These are phyloP conservation scores for Penicillium ucsense DNA, from an alignment of 495 filamentous ascomycete genomes.

Conservation along the genomic window DNA sequence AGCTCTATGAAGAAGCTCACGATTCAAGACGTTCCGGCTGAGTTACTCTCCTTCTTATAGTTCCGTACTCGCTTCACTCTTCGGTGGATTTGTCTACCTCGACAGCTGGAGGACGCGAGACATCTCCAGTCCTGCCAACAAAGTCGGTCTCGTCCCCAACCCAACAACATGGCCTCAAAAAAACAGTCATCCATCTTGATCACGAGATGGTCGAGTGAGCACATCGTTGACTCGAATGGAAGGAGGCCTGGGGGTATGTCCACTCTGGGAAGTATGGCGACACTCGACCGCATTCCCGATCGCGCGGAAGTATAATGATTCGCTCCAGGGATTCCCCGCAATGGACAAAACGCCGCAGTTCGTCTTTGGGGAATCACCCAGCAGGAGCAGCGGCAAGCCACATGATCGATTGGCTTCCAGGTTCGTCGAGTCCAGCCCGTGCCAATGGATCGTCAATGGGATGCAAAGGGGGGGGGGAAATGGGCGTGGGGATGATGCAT, in stretches of 20 bases:
- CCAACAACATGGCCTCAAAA: conserved; percentile 9
- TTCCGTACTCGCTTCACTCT: too few species aligned
- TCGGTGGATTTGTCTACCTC: too few species aligned
- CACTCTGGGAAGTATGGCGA: conserved; percentile 4
- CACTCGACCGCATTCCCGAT: conserved; percentile 20
- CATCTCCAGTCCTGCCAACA: too few species aligned
- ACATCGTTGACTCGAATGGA: conserved; percentile 6
- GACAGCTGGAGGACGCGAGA: too few species aligned
- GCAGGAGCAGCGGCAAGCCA: conserved; percentile 2
- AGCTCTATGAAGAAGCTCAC: too few species aligned
- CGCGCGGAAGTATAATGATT: conserved; percentile 16
- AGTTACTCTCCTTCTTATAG: too few species aligned
- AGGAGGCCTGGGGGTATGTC: conserved; percentile 5
- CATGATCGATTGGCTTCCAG: conserved; percentile 9
- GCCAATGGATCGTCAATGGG: too few species aligned
- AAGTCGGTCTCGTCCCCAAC: conserved; percentile 1
- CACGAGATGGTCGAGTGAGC: conserved; percentile 7
- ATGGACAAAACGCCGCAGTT: conserved; percentile 7
- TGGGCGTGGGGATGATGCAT: too few species aligned
- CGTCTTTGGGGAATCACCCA: conserved; percentile 3
- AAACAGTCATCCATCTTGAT: conserved; percentile 7
- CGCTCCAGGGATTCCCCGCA: conserved; percentile 26
- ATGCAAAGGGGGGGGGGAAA: too few species aligned
- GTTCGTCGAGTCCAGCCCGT: too few species aligned
- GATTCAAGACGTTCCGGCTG: too few species aligned